phyloP scores from a whole-genome alignment of 495 filamentous ascomycete species.

The Penicillium riverlandense region DNA sequence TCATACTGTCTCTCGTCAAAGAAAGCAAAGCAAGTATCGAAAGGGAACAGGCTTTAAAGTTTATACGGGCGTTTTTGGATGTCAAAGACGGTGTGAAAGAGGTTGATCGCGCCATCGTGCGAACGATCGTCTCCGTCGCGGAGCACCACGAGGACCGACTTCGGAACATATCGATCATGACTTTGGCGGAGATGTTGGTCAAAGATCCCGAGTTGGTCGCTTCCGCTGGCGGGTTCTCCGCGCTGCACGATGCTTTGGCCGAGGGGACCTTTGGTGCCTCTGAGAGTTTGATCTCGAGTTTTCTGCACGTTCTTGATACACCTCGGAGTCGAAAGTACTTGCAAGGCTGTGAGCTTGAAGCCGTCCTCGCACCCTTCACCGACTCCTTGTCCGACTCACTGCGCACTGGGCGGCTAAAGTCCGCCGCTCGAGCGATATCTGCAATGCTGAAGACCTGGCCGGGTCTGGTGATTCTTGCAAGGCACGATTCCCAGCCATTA shows the following conservation, averaged over 20 bases:
- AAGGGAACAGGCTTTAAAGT: constrained; percentile 93
- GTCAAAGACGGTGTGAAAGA: constrained; percentile 89
- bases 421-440: constrained; percentile 78
- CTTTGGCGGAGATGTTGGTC: constrained; percentile 82
- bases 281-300: constrained; percentile 74
- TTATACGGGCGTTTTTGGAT: constrained; percentile 90
- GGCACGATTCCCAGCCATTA: constrained; percentile 77
- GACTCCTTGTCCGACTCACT: constrained; percentile 63
- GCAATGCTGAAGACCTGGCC: constrained; percentile 93
- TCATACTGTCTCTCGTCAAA: constrained; percentile 86
- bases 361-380: constrained; percentile 82
- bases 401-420: constrained; percentile 68
- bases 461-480: constrained; percentile 71
- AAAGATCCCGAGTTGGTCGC: constrained; percentile 74
- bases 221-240: constrained; percentile 70
- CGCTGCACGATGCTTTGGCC: constrained; percentile 75
- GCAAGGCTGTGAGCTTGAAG: constrained; percentile 71
- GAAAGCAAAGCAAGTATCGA: constrained; percentile 94
- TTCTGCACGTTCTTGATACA: constrained; percentile 81
- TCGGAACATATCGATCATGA: constrained; percentile 83
- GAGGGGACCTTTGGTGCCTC: constrained; percentile 90
- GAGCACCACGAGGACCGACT: constrained; percentile 85
- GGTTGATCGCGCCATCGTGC: constrained; percentile 75
- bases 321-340: constrained; percentile 75
- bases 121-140: constrained; percentile 82